Percentiles rank a stretch among this genome's conserved stretches.
phyloP scores from a whole-genome alignment of 495 filamentous ascomycete species.

The Daldinia vernicosa region DNA sequence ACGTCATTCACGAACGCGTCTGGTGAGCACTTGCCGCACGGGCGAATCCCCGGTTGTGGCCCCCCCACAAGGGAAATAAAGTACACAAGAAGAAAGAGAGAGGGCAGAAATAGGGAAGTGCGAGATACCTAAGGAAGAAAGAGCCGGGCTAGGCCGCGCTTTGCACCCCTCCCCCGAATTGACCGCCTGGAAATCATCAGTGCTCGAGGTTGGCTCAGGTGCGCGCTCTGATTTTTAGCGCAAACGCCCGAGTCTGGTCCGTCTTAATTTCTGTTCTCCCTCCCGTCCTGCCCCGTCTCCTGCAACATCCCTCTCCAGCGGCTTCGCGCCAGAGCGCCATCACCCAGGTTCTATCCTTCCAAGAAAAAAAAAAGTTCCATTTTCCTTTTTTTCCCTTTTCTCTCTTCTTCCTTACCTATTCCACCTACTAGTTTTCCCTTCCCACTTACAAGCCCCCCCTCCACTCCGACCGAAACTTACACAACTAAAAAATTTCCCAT shows the following conservation, averaged over 20 bases:
- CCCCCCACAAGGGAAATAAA: slow-evolving; percentile 36
- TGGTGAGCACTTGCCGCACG: slow-evolving; percentile 18
- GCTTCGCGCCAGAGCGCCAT: slow-evolving; percentile 43
- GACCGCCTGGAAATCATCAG: slow-evolving; percentile 44
- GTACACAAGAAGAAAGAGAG: slow-evolving; percentile 7
- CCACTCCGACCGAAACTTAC: slow-evolving; percentile 41
- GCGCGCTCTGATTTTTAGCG: slow-evolving; percentile 44
- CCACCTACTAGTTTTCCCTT: background rate
- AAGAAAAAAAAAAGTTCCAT: slow-evolving; percentile 7
- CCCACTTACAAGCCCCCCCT: slow-evolving; percentile 33
- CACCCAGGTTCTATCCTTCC: slow-evolving; percentile 19
- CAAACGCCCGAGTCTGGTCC: slow-evolving; percentile 46
- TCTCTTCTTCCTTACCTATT: slow-evolving; percentile 9
- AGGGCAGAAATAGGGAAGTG: slow-evolving; percentile 12
- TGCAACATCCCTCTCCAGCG: slow-evolving; percentile 41
- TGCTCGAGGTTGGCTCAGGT: slow-evolving; percentile 39
- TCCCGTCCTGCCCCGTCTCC: slow-evolving; percentile 40
- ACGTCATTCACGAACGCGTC: slow-evolving; percentile 1
- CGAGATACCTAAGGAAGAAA: slow-evolving; percentile 20
- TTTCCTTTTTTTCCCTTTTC: slow-evolving; percentile 4
- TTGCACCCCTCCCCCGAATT: slow-evolving; percentile 40
- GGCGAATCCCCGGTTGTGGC: slow-evolving; percentile 30
- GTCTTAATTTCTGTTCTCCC: slow-evolving; percentile 40
- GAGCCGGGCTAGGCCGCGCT: slow-evolving; percentile 40
- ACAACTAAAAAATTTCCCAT: slow-evolving; percentile 45